These are phyloP conservation scores for Metschnikowia lochheadii DNA, from an alignment of 805 yeast species.

Conservation along the genomic window DNA sequence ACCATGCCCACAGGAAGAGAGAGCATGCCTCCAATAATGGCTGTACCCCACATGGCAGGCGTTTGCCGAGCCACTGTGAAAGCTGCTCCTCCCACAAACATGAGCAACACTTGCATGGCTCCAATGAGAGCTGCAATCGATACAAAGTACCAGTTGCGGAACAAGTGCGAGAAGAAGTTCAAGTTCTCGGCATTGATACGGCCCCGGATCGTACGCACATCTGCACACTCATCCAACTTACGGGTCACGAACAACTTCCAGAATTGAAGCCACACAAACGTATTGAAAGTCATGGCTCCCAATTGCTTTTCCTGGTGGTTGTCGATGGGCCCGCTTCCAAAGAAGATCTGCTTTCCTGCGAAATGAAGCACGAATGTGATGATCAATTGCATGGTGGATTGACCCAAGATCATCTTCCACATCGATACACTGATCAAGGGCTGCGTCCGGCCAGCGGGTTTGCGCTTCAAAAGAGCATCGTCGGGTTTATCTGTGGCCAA, in stretches of 20 bases:
- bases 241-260: slow-evolving; percentile 90
- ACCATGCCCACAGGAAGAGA: slow-evolving; percentile 78
- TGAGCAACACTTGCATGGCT: slow-evolving; percentile 80
- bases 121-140: slow-evolving; percentile 70
- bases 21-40: slow-evolving; percentile 72
- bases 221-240: slow-evolving; percentile 84
- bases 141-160: slow-evolving; percentile 79
- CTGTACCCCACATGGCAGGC: slow-evolving; percentile 85
- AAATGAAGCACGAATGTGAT: slow-evolving; percentile 82
- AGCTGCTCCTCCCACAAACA: slow-evolving; percentile 97
- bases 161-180: slow-evolving; percentile 78
- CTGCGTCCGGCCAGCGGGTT: slow-evolving; percentile 77
- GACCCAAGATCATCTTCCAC: slow-evolving; percentile 98
- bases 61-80: slow-evolving; percentile 79
- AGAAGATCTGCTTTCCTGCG: slow-evolving; percentile 64
- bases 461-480: slow-evolving; percentile 67
- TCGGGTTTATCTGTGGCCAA: slow-evolving; percentile 97
- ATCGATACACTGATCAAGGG: slow-evolving; percentile 84
- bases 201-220: slow-evolving; percentile 50
- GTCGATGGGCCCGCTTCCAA: slow-evolving; percentile 26
- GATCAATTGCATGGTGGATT: slow-evolving; percentile 69
- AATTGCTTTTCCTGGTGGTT: slow-evolving; percentile 55
- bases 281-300: slow-evolving; percentile 84
- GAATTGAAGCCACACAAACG: slow-evolving; percentile 97
- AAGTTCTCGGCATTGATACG: slow-evolving; percentile 62